Conservation (phyloP, 164 flowering plant species). For the Magnolia kwangsiensis region DNA sequence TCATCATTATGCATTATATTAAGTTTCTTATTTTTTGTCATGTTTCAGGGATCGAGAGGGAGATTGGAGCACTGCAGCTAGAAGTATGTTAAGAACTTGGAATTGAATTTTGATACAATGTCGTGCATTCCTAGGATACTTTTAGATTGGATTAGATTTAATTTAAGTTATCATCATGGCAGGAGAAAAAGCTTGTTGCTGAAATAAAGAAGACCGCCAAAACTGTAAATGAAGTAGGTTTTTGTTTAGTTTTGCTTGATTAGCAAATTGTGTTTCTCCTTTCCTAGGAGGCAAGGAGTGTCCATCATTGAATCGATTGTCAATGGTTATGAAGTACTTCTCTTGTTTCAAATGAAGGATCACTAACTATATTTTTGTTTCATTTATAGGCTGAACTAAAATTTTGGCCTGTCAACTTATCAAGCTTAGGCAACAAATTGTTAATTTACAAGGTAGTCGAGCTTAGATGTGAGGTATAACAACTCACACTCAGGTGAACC, state of each 20-base stretch:
- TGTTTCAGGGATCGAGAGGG: constrained; percentile 82
- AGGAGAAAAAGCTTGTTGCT: constrained; percentile 93
- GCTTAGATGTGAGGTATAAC: constrained; percentile 96
- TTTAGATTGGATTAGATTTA: not conserved
- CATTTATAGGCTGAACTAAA: constrained; percentile 67
- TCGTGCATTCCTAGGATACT: constrained; percentile 2
- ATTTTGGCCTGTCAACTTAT: constrained; percentile 83
- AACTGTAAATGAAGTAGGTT: constrained; percentile 83
- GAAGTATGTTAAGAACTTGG: constrained; percentile 52
- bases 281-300: not conserved
- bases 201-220: constrained; percentile 95
- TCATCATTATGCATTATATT: too few species aligned
- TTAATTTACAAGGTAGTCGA: constrained; percentile 84
- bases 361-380: not conserved
- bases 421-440: constrained; percentile 85
- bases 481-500: constrained; percentile 79
- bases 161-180: constrained; percentile 17
- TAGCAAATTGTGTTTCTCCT: not conserved
- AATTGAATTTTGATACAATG: not conserved
- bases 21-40: not conserved
- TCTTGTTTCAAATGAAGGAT: not conserved
- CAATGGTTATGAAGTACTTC: not conserved
- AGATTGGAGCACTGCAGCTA: constrained; percentile 66
- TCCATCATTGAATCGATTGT: not conserved
- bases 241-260: not conserved